Evolutionary conservation across 2,329 filamentous ascomycete genomes (phyloP).

Genomic region (Kalmusia sp.): DNA sequence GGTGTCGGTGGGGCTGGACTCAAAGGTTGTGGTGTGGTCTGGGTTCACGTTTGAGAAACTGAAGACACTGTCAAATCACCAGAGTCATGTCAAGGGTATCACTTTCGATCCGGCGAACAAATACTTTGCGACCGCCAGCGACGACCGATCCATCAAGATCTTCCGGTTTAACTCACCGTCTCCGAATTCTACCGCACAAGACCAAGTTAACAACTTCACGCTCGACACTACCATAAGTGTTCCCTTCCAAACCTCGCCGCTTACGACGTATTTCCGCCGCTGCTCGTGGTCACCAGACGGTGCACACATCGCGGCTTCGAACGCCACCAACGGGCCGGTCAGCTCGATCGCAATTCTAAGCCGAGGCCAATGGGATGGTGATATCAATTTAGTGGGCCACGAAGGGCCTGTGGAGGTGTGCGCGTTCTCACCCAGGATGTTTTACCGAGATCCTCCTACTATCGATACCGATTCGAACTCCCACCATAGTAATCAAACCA

Average conservation of each 20-base stretch:
- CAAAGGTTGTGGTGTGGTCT: constrained; percentile 98
- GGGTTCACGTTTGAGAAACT: constrained; percentile 98
- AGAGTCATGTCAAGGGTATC: constrained; percentile 98
- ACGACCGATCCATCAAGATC: constrained; percentile 95
- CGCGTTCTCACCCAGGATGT: constrained; percentile 92
- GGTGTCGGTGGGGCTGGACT: constrained; percentile 94
- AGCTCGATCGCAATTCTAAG: constrained; percentile 97
- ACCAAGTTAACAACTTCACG: constrained; percentile 96
- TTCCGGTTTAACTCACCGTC: constrained; percentile 89
- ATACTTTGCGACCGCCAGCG: constrained; percentile 97
- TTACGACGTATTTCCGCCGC: constrained; percentile 95
- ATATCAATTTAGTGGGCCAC: constrained; percentile 97
- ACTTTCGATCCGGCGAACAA: constrained; percentile 99
- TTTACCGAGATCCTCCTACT: constrained; percentile 71
- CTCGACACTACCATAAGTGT: constrained; percentile 88
- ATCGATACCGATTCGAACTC: constrained; percentile 57
- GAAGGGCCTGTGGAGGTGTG: constrained; percentile 97
- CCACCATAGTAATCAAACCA: constrained; percentile 39
- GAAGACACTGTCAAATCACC: constrained; percentile 90
- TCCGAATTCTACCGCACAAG: constrained; percentile 90
- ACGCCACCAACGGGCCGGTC: constrained; percentile 95
- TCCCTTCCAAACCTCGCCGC: constrained; percentile 87
- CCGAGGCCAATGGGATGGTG: constrained; percentile 89
- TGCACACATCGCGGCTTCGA: constrained; percentile 94
- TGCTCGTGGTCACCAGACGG: constrained; percentile 99